A percentile compares a stretch with the other conserved stretches of the same genome.
phyloP scores from a whole-genome alignment of 2,329 filamentous ascomycete genomes.

The Chaetomium sp. region DNA sequence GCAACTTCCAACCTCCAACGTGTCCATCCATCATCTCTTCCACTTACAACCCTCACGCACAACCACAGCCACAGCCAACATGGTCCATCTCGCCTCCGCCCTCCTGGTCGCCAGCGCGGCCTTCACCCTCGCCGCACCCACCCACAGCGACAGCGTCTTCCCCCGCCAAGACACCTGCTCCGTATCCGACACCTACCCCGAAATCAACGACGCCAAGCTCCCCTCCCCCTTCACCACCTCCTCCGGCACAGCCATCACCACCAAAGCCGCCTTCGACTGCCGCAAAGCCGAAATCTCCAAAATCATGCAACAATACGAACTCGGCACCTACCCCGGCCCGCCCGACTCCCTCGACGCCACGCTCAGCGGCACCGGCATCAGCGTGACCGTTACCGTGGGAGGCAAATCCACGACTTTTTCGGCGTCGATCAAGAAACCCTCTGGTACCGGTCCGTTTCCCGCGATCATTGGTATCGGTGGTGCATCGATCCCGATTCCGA shows the following conservation, averaged over 20 bases:
- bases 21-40: too few species aligned
- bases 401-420: slow-evolving; percentile 41
- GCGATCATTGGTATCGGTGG: slow-evolving; percentile 53
- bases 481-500: slow-evolving; percentile 48
- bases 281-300: slow-evolving; percentile 43
- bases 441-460: slow-evolving; percentile 43
- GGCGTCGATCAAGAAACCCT: slow-evolving; percentile 37
- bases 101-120: slow-evolving; percentile 31
- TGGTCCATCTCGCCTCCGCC: slow-evolving; percentile 27
- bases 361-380: slow-evolving; percentile 36
- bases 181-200: slow-evolving; percentile 29
- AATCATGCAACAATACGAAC: slow-evolving; percentile 44
- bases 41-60: too few species aligned
- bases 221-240: slow-evolving; percentile 44
- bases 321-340: slow-evolving; percentile 41
- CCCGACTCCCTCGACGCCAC: slow-evolving; percentile 42
- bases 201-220: slow-evolving; percentile 34
- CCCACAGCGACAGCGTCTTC: slow-evolving; percentile 29
- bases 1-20: too few species aligned
- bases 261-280: slow-evolving; percentile 42
- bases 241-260: slow-evolving; percentile 38
- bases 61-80: slow-evolving; percentile 12
- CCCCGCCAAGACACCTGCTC: slow-evolving; percentile 31
- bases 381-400: slow-evolving; percentile 39
- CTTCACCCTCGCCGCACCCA: slow-evolving; percentile 30